Base-by-base conservation (phyloP, 345 rosid species). In the Syzygium grande region DNA sequence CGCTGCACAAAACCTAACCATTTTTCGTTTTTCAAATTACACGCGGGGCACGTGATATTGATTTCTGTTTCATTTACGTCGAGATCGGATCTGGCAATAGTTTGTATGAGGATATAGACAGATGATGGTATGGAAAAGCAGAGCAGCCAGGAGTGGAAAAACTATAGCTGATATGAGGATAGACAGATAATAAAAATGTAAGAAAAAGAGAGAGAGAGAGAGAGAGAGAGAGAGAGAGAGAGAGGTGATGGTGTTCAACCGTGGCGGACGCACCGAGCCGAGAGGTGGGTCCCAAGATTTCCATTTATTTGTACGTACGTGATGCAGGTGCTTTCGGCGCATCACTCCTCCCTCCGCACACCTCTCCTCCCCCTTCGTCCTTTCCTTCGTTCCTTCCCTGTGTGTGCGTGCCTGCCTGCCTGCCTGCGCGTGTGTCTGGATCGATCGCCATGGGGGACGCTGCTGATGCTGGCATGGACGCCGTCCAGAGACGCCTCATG, bases 401-500 rank as follows among this genome's bases (percentile, higher is more conserved):
- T 41, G 43, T 4, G 43, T 41, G 43, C 5, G 43, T 38, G 41
- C 38, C 2, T 38, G 41, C 41, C 41, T 38, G 41, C 41, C 41
- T 38, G 43, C 4, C 6, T 6, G 43, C 1, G 43, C 43, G 43
- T 5, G 43, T 4, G 43, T 5, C 5, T 43, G 63, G 59, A 34
- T 5, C 86, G 79, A 84, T 27, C 1, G 46, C 65, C 86, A 84
- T 84, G 86, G 86, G 51, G n/a, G 65, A 54, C 49, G 86, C 61
- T 87, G 85, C 92, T 51, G 98, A 95, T 68, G 91, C 95, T 27
- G 96, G 95, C 92, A 97, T 97, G 99, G 99, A 97, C 90, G 99
- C 98, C 63, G 99, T 97, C 88, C 99, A 97, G 93, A 90, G 98
- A 43, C 99, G 99, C 90, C 99, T 97, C 93, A 96, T 97, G 99